These are phyloP conservation scores for Thinopyrum elongatum DNA, from an alignment of 176 grass and related monocot species.

Conservation along the genomic window DNA sequence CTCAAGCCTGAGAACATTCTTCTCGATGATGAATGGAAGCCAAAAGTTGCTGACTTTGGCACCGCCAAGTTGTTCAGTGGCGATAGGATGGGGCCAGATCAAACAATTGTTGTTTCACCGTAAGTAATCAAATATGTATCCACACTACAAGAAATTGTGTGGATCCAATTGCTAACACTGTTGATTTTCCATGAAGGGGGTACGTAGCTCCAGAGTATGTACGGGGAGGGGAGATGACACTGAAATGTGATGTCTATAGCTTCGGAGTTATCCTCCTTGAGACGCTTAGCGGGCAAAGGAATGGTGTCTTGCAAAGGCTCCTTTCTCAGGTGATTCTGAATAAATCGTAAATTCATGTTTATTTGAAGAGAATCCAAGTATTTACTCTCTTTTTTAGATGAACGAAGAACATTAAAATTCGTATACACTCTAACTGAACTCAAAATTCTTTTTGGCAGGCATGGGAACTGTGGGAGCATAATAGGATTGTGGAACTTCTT, in stretches of 20 bases:
- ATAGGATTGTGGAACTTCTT: not conserved
- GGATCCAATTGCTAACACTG: too few relatives aligned
- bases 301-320: not conserved
- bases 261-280: conserved; percentile 15
- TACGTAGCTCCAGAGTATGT: not conserved
- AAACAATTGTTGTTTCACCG: not conserved
- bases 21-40: not conserved
- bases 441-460: conserved; percentile 15
- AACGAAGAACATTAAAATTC: too few relatives aligned
- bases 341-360: not conserved
- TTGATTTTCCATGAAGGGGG: not conserved
- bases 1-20: conserved; percentile 12
- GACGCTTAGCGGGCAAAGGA: not conserved
- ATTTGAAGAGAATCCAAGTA: not conserved
- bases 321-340: not conserved
- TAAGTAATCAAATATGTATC: not conserved
- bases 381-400: not conserved
- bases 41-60: conserved; percentile 1
- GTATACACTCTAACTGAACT: too few relatives aligned
- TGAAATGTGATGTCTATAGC: conserved; percentile 11
- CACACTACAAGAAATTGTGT: too few relatives aligned
- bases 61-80: not conserved
- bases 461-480: conserved; percentile 41
- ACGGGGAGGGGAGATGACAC: not conserved
- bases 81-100: not conserved